Evolutionary conservation across 371 early-diverging fungal species (phyloP).

Genomic region (Lichtheimia corymbifera): DNA sequence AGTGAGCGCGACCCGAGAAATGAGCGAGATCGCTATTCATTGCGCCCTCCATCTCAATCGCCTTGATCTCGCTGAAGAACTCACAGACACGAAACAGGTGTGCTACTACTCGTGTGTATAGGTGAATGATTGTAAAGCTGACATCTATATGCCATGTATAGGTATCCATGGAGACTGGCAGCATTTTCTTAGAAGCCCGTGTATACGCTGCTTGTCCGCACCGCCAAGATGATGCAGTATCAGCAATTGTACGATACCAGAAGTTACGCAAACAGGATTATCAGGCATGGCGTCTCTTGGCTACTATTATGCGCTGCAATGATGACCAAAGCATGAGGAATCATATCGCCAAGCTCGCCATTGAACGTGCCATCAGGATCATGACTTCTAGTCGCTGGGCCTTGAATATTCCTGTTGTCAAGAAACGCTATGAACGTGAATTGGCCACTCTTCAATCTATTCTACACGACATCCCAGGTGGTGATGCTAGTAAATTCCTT

Average conservation of each 20-base stretch:
- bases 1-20: slow-evolving; percentile 37
- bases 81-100: slow-evolving; percentile 37
- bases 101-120: too few relatives aligned
- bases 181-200: slow-evolving; percentile 28
- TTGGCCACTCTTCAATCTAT: slow-evolving; percentile 16
- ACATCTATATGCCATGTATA: slow-evolving; percentile 3
- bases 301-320: slow-evolving; percentile 15
- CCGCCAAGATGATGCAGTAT: slow-evolving; percentile 33
- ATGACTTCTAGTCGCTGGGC: slow-evolving; percentile 38
- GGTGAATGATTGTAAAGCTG: background rate
- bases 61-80: slow-evolving; percentile 27
- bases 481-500: slow-evolving; percentile 28
- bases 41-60: slow-evolving; percentile 32
- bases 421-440: slow-evolving; percentile 30
- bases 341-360: slow-evolving; percentile 38
- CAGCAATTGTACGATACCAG: slow-evolving; percentile 33
- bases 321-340: slow-evolving; percentile 20
- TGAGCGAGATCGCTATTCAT: slow-evolving; percentile 42
- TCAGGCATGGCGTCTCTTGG: slow-evolving; percentile 33
- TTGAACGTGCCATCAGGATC: slow-evolving; percentile 37
- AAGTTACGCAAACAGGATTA: slow-evolving; percentile 38
- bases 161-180: slow-evolving; percentile 36
- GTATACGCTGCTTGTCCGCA: slow-evolving; percentile 33
- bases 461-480: slow-evolving; percentile 16
- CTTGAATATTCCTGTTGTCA: slow-evolving; percentile 27